A percentile compares a stretch with the other conserved stretches of the same genome.
phyloP scores from a whole-genome alignment of 805 yeast species.

The Lipomyces oligophaga region DNA sequence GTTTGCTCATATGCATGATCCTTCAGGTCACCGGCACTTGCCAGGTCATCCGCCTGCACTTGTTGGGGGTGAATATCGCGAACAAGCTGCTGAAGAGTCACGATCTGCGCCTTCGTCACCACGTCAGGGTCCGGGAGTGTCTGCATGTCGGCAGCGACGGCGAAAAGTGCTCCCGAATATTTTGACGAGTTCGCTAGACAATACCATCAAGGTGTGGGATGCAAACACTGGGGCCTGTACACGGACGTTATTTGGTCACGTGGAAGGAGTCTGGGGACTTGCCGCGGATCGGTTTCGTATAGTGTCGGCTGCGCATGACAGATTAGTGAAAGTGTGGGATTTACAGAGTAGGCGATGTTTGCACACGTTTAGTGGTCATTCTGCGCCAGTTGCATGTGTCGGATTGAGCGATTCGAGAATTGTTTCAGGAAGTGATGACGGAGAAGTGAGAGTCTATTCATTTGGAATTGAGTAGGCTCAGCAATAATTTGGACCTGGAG shows the following conservation, averaged over 20 bases:
- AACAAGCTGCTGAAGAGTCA: conserved; percentile 21
- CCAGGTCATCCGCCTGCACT: conserved; percentile 12
- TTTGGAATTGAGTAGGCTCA: conserved; percentile 51
- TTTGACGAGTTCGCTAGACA: conserved; percentile 83
- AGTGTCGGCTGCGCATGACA: conserved; percentile 91
- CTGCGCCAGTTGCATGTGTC: conserved; percentile 56
- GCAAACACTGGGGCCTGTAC: conserved; percentile 80
- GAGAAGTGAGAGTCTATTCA: conserved; percentile 77
- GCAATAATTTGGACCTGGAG: too few relatives aligned
- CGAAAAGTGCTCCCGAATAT: conserved; percentile 18
- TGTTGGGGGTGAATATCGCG: conserved; percentile 21
- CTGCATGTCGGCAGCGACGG: conserved; percentile 6
- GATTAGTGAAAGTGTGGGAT: conserved; percentile 90
- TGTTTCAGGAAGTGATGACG: conserved; percentile 87
- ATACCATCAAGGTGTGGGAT: conserved; percentile 96
- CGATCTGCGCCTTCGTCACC: conserved; percentile 23
- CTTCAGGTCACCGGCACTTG: conserved; percentile 2
- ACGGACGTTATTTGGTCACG: conserved; percentile 94
- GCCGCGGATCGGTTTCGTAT: conserved; percentile 94
- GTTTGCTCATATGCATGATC: conserved; percentile 17
- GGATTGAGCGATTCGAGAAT: conserved; percentile 84
- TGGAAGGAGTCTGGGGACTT: conserved; percentile 97
- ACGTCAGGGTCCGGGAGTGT: conserved; percentile 7
- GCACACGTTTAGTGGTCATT: conserved; percentile 81
- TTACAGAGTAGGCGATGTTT: conserved; percentile 89